A percentile compares a stretch with the other conserved stretches of the same genome.
Conservation (phyloP, 306 rosid genomes). For the Sechiopsis laciniata region DNA sequence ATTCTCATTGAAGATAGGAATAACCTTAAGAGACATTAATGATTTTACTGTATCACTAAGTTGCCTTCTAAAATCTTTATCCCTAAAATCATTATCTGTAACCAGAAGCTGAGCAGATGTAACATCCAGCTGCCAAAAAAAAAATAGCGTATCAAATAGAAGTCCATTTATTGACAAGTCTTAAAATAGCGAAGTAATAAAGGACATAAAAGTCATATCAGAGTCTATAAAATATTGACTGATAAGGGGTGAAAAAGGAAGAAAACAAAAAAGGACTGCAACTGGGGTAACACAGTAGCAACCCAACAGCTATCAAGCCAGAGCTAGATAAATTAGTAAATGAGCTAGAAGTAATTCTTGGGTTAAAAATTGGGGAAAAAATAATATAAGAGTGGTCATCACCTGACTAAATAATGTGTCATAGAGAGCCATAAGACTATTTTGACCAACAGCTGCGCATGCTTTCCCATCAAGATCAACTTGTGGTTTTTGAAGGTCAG, state of each 20-base stretch:
- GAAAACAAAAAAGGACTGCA: background rate
- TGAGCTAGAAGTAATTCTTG: background rate
- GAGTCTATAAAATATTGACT: background rate
- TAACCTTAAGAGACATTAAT: slow-evolving; percentile 57
- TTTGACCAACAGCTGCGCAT: slow-evolving; percentile 97
- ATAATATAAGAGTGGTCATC: slow-evolving; percentile 5
- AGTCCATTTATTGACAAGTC: slow-evolving; percentile 5
- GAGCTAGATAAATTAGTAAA: background rate
- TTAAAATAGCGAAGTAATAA: background rate
- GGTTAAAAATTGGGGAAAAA: background rate
- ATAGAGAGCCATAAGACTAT: slow-evolving; percentile 83
- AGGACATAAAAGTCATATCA: background rate
- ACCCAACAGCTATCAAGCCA: background rate
- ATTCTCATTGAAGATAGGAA: slow-evolving; percentile 88
- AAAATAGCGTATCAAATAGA: slow-evolving; percentile 19
- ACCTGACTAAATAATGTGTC: slow-evolving; percentile 89
- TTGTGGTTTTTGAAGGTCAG: slow-evolving; percentile 96
- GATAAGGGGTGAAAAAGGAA: background rate
- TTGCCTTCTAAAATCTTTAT: slow-evolving; percentile 74
- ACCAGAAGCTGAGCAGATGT: slow-evolving; percentile 96
- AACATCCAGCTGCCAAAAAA: slow-evolving; percentile 66
- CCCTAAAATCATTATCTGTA: slow-evolving; percentile 92
- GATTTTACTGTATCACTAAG: slow-evolving; percentile 69
- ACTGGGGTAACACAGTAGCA: background rate
- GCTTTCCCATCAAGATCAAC: slow-evolving; percentile 95